Evolutionary conservation across 768 basidiomycete species (phyloP).

Genomic region (Rhizopogon rudus): DNA sequence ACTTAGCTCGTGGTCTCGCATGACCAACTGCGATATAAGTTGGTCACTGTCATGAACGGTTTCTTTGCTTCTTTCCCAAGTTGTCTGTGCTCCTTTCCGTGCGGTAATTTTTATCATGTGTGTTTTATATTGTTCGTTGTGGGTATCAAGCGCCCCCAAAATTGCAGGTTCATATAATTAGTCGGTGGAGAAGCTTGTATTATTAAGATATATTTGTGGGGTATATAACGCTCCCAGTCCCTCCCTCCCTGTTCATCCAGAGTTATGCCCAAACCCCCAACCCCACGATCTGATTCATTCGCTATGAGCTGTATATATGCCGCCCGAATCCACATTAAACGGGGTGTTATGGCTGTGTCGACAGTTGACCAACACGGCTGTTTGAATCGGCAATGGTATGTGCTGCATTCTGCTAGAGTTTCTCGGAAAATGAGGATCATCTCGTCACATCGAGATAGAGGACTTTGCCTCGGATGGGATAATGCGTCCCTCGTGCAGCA

Average conservation of each 20-base stretch:
- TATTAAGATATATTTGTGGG: too few species aligned
- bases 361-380: too few species aligned
- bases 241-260: background rate
- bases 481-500: background rate
- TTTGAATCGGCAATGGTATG: background rate
- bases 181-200: too few species aligned
- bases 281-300: background rate
- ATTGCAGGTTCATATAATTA: background rate
- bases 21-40: background rate
- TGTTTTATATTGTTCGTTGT: background rate
- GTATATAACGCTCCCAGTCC: background rate
- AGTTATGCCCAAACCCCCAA: background rate
- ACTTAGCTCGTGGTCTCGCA: conserved; percentile 7
- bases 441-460: background rate
- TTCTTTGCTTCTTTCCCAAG: background rate
- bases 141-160: background rate
- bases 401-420: background rate
- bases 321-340: background rate
- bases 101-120: background rate
- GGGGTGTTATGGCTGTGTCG: too few species aligned
- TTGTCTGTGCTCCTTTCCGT: background rate
- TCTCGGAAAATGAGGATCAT: background rate
- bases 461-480: background rate
- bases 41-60: background rate
- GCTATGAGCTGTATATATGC: background rate